Conservation (phyloP, 2,329 filamentous ascomycete species). For the Arthrobotrys pseudoclavata region DNA sequence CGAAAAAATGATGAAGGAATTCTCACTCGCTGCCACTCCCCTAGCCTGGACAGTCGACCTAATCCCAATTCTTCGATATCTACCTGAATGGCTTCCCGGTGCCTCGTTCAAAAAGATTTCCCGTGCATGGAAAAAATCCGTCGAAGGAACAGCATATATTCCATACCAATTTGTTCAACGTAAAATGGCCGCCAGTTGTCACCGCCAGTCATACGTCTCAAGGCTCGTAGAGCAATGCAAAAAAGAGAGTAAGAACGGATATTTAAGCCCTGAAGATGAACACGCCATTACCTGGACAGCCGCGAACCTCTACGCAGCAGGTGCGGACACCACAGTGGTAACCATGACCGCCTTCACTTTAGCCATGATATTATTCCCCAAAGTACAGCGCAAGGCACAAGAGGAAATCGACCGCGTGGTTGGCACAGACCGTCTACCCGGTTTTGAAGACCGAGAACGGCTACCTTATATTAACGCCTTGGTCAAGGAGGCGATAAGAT, state of each 20-base stretch:
- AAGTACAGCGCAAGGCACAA: conserved; percentile 68
- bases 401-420: conserved; percentile 70
- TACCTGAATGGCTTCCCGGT: conserved; percentile 56
- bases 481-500: conserved; percentile 72
- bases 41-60: conserved; percentile 48
- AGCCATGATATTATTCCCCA: conserved; percentile 70
- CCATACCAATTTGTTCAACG: conserved; percentile 48
- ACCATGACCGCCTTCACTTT: conserved; percentile 68
- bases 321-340: conserved; percentile 68
- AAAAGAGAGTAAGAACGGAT: neutral
- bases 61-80: conserved; percentile 38
- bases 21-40: conserved; percentile 51
- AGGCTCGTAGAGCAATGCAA: conserved; percentile 41
- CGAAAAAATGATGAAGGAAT: conserved; percentile 59
- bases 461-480: conserved; percentile 72
- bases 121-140: conserved; percentile 43
- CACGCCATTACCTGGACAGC: conserved; percentile 57
- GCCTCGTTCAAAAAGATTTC: conserved; percentile 51
- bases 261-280: conserved; percentile 30
- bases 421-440: conserved; percentile 68
- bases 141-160: conserved; percentile 34
- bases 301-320: conserved; percentile 67
- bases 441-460: conserved; percentile 68
- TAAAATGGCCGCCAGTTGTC: conserved; percentile 25
- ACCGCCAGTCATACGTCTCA: conserved; percentile 51